Base-by-base conservation (phyloP, 148 eudicot genomes). In the Vaccinium macrocarpon region DNA sequence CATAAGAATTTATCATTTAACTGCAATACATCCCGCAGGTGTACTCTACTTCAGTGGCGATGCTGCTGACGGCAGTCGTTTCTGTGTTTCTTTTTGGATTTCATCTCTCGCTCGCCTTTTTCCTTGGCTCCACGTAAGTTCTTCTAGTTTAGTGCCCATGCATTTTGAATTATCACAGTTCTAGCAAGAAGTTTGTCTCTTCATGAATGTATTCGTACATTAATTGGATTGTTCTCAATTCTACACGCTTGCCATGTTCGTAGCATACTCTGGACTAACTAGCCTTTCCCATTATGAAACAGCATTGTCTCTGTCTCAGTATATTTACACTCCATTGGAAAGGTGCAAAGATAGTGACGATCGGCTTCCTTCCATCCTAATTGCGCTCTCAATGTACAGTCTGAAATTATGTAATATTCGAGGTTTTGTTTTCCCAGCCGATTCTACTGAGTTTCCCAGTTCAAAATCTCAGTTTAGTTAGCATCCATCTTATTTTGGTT, bases 11-110 rank as follows among this genome's bases (percentile, higher is more conserved):
- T 53, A 62, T 82, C 21, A 71, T 52, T 76, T 82, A 75, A 51
- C 68, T 38, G 19, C 12, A 46, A 8, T 42, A 25, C 29, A 78
- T 87, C 78, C 76, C 84, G 85, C 93, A 97, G 99, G 99, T 97
- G 29, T 97, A 97, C 86, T 91, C 98, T 83, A 97, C 99, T 61
- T 97, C 99, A 84, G 98, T 97, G 70, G 99, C 99, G 46, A 97
- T 97, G 99, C 87, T 94, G 84, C 89, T 97, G 82, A 97, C 99
- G 38, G 99, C 99, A 71, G 86, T 97, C 51, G 96, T 95, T 80
- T 95, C 98, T 12, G 94, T 97, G 86, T 93, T 97, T 84, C 92
- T 97, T 38, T 95, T 97, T 79, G 93, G 93, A 75, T 97, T 97
- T 85, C 94, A 97, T 90, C 95, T 92, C 48, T 95, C 99, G 83